phyloP scores from a whole-genome alignment of 768 basidiomycete species.

The Galerina marginata region DNA sequence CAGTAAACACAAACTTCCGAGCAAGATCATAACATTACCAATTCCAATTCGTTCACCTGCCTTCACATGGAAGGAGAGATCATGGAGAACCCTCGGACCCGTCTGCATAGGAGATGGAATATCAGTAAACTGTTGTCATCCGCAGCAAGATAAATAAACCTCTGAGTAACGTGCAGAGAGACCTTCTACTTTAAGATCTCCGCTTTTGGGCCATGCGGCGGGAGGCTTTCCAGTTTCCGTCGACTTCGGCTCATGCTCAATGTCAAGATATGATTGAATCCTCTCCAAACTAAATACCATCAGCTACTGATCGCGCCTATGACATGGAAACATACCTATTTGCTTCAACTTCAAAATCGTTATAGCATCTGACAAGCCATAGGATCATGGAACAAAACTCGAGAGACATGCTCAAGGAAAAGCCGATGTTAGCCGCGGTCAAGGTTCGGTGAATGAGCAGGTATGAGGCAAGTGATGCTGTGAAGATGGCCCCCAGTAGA shows the following conservation, averaged over 20 bases:
- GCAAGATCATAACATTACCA: slow-evolving; percentile 26
- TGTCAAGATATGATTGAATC: slow-evolving; percentile 65
- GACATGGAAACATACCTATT: slow-evolving; percentile 39
- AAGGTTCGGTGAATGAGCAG: slow-evolving; percentile 46
- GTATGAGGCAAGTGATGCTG: slow-evolving; percentile 58
- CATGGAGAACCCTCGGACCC: slow-evolving; percentile 60
- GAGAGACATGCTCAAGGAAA: slow-evolving; percentile 65
- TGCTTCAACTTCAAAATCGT: slow-evolving; percentile 51
- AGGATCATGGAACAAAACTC: slow-evolving; percentile 65
- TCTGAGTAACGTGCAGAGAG: slow-evolving; percentile 60
- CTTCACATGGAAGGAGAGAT: slow-evolving; percentile 57
- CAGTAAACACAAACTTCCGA: too few species aligned
- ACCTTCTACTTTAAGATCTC: slow-evolving; percentile 57
- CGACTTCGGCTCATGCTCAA: slow-evolving; percentile 60
- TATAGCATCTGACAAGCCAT: slow-evolving; percentile 49
- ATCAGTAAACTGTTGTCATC: not conserved
- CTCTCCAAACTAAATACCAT: slow-evolving; percentile 53
- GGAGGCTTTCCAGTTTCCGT: slow-evolving; percentile 54
- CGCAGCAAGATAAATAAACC: not conserved
- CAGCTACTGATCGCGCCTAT: not conserved
- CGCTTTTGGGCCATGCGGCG: slow-evolving; percentile 70
- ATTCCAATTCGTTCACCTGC: slow-evolving; percentile 63
- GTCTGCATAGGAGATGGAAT: slow-evolving; percentile 24
- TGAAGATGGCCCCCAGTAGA: slow-evolving; percentile 60
- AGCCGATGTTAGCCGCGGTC: slow-evolving; percentile 50